These are phyloP conservation scores for Rhytidhysteron rufulum DNA, from an alignment of 2,329 filamentous ascomycete genomes.

Conservation along the genomic window DNA sequence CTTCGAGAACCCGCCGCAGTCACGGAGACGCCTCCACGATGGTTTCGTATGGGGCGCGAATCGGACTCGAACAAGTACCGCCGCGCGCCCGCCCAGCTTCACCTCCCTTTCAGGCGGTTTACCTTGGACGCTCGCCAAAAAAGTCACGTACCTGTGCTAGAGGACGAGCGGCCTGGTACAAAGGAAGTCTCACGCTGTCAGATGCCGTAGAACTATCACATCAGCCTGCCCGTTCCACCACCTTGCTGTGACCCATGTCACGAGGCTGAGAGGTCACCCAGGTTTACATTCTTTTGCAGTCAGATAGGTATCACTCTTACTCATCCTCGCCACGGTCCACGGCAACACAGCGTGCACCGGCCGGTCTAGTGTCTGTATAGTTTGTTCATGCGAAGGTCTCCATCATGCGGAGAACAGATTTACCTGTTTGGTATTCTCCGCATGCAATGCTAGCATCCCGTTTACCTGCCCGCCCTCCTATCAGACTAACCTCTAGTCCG, in stretches of 20 bases:
- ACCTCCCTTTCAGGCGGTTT: slow-evolving; percentile 4
- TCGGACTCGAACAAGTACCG: slow-evolving; percentile 6
- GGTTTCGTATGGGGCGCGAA: slow-evolving; percentile 14
- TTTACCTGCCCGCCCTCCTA: no score
- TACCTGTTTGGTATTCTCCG: no score
- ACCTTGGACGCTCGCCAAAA: slow-evolving; percentile 1
- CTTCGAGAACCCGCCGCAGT: background rate
- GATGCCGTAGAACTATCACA: slow-evolving; percentile 3
- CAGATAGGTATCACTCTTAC: background rate
- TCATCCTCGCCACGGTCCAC: background rate
- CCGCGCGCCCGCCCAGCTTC: background rate
- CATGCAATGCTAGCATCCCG: no score
- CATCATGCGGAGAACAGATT: no score
- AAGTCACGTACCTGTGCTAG: background rate
- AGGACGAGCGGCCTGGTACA: slow-evolving; percentile 1
- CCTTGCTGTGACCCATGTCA: background rate
- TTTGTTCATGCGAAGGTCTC: no score
- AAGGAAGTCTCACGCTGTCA: slow-evolving; percentile 4
- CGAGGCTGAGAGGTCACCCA: background rate
- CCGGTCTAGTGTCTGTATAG: background rate
- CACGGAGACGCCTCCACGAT: background rate
- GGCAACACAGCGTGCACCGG: slow-evolving; percentile 1
- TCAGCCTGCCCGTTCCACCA: background rate
- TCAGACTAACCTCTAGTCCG: no score
- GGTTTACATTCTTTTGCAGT: background rate